Evolutionary conservation across 2,329 filamentous ascomycete genomes (phyloP).

Genomic region (Chrysoporthe cubensis): DNA sequence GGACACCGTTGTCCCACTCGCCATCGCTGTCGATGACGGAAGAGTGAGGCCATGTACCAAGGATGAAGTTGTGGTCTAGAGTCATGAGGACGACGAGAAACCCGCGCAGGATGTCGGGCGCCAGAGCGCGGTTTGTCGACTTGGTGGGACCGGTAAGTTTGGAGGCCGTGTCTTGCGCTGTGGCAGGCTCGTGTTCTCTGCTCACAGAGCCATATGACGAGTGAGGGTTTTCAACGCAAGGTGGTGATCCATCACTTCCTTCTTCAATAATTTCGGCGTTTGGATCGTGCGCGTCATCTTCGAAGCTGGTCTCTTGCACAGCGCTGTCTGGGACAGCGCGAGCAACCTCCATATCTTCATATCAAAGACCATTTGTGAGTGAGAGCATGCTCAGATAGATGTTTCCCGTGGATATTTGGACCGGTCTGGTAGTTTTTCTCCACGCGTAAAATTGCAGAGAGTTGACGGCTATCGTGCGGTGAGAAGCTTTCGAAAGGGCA

Average conservation of each 20-base stretch:
- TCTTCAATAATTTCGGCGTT: conserved; percentile 9
- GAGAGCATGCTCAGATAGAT: background rate
- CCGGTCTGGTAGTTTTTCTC: too few relatives aligned
- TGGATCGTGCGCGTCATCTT: conserved; percentile 23
- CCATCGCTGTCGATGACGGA: conserved; percentile 36
- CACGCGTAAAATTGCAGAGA: background rate
- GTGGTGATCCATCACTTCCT: background rate
- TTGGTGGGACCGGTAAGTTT: conserved; percentile 16
- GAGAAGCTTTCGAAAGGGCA: background rate
- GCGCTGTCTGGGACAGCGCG: conserved; percentile 23
- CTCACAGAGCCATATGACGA: conserved; percentile 9
- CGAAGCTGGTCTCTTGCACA: conserved; percentile 32
- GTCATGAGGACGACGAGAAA: conserved; percentile 51
- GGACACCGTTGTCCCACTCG: conserved; percentile 41
- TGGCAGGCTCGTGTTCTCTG: background rate
- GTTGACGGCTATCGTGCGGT: background rate
- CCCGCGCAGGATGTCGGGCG: conserved; percentile 50
- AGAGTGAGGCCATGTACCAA: conserved; percentile 48
- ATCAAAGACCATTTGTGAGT: background rate
- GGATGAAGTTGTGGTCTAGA: conserved; percentile 45
- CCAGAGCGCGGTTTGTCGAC: conserved; percentile 40
- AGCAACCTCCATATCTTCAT: conserved; percentile 17
- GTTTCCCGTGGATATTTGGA: background rate
- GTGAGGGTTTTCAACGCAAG: background rate
- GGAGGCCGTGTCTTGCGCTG: background rate